phyloP scores from a whole-genome alignment of 2,329 filamentous ascomycete species.

The Colletotrichum australisinense region DNA sequence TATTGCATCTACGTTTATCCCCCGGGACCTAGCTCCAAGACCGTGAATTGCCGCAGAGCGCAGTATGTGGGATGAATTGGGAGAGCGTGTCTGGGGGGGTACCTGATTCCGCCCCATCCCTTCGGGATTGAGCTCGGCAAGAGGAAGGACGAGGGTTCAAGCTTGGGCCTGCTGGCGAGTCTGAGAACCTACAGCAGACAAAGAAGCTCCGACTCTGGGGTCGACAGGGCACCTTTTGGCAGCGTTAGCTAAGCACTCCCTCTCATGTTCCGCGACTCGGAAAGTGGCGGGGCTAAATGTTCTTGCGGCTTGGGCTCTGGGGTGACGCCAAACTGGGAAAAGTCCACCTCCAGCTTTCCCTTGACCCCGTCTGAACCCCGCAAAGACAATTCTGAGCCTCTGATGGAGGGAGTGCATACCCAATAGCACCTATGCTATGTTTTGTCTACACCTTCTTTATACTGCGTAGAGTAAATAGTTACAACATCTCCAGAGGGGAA shows the following conservation, averaged over 20 bases:
- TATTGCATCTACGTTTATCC: constrained; percentile 24
- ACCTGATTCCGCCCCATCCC: constrained; percentile 31
- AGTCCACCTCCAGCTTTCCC: constrained; percentile 3
- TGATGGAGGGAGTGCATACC: not conserved
- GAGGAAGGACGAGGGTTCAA: constrained; percentile 1
- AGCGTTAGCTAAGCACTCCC: constrained; percentile 7
- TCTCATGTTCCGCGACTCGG: constrained; percentile 32
- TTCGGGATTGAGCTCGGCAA: constrained; percentile 37
- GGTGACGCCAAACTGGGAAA: constrained; percentile 16
- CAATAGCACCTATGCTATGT: not conserved
- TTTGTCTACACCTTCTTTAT: not conserved
- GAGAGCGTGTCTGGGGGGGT: constrained; percentile 11
- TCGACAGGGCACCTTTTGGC: not conserved
- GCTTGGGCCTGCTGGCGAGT: constrained; percentile 16
- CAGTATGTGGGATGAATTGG: not conserved
- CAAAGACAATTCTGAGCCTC: constrained; percentile 13
- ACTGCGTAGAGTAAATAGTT: not conserved
- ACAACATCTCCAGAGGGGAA: not conserved
- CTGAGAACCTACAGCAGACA: not conserved
- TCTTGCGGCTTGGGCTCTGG: constrained; percentile 26
- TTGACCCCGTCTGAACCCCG: constrained; percentile 23
- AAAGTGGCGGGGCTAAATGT: constrained; percentile 37
- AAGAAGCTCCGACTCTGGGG: too few relatives aligned
- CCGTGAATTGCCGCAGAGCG: constrained; percentile 27
- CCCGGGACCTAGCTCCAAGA: constrained; percentile 17